Conservation (phyloP, 2,329 filamentous ascomycete genomes). For the Trichoderma sp. region DNA sequence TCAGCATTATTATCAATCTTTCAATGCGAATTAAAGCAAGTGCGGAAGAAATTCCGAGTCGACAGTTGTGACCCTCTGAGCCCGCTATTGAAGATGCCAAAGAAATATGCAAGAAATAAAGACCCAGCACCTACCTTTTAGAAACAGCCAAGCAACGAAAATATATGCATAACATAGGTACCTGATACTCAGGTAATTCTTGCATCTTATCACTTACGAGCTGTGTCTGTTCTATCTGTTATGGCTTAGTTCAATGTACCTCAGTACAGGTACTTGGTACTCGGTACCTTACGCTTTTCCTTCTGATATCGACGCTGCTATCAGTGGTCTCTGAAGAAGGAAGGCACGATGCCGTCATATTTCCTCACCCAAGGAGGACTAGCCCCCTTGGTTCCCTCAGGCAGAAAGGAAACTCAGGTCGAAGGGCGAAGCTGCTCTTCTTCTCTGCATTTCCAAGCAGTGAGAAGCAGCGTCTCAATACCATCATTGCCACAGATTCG, state of each 20-base stretch:
- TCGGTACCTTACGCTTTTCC: neutral
- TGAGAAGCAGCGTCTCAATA: conserved; percentile 4
- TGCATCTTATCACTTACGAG: neutral
- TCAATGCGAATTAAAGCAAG: neutral
- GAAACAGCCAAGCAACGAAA: neutral
- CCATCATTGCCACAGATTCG: neutral
- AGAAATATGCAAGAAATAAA: neutral
- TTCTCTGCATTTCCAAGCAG: neutral
- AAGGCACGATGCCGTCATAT: conserved; percentile 6
- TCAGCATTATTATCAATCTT: neutral
- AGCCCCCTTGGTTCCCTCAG: neutral
- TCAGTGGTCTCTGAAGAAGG: neutral
- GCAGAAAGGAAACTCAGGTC: neutral
- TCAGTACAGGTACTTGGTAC: neutral
- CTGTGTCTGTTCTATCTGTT: neutral
- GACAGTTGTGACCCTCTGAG: neutral
- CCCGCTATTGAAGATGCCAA: neutral
- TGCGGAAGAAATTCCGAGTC: neutral
- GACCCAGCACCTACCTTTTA: neutral
- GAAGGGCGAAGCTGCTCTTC: neutral
- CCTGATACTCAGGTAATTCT: neutral
- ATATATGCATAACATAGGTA: neutral
- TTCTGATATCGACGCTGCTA: neutral
- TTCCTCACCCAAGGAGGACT: neutral
- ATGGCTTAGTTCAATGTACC: neutral